Conservation (phyloP, 805 yeast species). For the Saturnispora besseyi region DNA sequence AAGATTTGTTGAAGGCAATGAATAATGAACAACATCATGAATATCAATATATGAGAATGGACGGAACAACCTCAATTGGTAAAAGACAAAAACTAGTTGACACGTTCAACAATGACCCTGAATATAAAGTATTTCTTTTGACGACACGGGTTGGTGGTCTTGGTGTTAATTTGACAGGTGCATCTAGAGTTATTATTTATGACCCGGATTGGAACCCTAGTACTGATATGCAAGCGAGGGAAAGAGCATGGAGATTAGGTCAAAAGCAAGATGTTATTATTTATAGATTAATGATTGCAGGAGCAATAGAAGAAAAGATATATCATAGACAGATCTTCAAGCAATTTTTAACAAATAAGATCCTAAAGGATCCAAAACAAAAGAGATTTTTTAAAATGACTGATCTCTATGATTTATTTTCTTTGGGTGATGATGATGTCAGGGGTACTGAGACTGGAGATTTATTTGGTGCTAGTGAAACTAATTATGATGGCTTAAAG, state of each 20-base stretch:
- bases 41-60: constrained; percentile 72
- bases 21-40: constrained; percentile 21
- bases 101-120: constrained; percentile 54
- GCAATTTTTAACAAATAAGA: constrained; percentile 86
- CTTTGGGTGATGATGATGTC: constrained; percentile 66
- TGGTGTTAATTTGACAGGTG: constrained; percentile 91
- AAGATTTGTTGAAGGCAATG: constrained; percentile 46
- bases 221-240: constrained; percentile 94
- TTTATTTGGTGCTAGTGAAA: constrained; percentile 44
- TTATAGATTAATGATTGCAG: constrained; percentile 86
- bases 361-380: constrained; percentile 91
- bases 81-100: constrained; percentile 76
- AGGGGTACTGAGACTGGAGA: constrained; percentile 63
- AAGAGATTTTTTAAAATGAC: constrained; percentile 85
- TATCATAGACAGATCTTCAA: constrained; percentile 96
- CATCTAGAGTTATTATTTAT: constrained; percentile 84
- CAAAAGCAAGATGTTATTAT: constrained; percentile 88
- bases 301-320: constrained; percentile 92
- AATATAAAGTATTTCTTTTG: constrained; percentile 58
- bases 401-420: constrained; percentile 82
- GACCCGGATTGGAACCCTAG: constrained; percentile 99
- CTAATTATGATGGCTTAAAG: constrained; percentile 27
- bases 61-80: constrained; percentile 80
- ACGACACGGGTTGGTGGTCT: constrained; percentile 96
- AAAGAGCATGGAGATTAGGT: constrained; percentile 94